These are phyloP conservation scores for Cicer chorassanicum DNA, from an alignment of 306 rosid genomes.

Conservation along the genomic window DNA sequence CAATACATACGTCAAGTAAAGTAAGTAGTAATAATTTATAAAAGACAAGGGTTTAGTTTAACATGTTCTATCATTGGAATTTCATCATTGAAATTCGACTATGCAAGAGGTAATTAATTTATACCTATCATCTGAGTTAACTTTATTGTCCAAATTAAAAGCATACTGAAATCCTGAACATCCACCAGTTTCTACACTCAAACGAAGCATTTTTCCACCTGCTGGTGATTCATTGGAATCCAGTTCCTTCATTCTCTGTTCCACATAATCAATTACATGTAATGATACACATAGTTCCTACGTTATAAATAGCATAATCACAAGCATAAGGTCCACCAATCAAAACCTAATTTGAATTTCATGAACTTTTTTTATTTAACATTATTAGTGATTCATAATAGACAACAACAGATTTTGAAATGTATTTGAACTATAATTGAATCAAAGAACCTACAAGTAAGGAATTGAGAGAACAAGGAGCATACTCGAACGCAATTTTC, in stretches of 20 bases:
- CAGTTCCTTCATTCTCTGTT: conserved; percentile 81
- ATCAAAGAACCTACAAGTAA: neutral
- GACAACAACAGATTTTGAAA: neutral
- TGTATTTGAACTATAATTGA: neutral
- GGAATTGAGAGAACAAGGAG: conserved; percentile 1
- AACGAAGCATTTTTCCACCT: conserved; percentile 68
- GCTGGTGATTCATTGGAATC: conserved; percentile 58
- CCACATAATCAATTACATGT: conserved; percentile 8
- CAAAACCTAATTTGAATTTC: conserved; percentile 6
- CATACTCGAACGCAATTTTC: conserved; percentile 72
- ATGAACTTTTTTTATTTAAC: neutral
- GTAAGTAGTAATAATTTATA: conserved; percentile 15
- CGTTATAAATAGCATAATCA: neutral
- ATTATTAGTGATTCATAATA: neutral
- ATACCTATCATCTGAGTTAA: conserved; percentile 81
- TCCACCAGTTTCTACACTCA: conserved; percentile 94
- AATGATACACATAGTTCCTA: conserved; percentile 1
- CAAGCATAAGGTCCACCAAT: conserved; percentile 13
- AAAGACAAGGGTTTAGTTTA: conserved; percentile 1
- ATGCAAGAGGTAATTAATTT: neutral
- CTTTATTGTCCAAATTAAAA: conserved; percentile 73
- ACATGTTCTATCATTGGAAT: neutral
- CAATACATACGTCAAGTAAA: conserved; percentile 16
- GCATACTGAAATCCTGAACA: conserved; percentile 99
- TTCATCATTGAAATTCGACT: neutral